Base-by-base conservation (phyloP, 176 grass and related monocot genomes). In the Oryza punctata region DNA sequence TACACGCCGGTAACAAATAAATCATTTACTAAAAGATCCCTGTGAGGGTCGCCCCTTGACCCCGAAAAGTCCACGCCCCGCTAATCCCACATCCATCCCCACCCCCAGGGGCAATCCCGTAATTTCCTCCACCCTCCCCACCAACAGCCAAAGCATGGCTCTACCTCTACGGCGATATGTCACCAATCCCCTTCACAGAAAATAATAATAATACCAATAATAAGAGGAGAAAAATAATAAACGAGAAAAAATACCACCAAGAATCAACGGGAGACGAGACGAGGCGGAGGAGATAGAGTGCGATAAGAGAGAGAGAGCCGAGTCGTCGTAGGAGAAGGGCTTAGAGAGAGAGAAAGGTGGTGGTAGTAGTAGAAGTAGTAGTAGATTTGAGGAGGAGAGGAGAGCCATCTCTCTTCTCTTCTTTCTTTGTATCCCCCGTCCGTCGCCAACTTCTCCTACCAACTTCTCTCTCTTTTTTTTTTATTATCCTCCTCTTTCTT, bases 311-410 rank as follows among this genome's bases (percentile, higher is more conserved):
- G 13, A 47, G 45, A 14, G 50, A 19, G 16, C 13, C 49, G 30
- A 75, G 81, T 61, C 49, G 79, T 28, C 78, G 79, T 1, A 12
- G 32, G 21, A 5, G 28, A n/a, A 3, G 46, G 16, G 23, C 32
- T 67, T 73, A 75, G 23, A 75, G 73, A 85, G 29, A 84, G 9
- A 57, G 52, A 57, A 30, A 3, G 30, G 1, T n/a, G 40, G 1
- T n/a, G 28, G 92, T 91, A 70, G 93, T 92, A 86, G 93, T 92
- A 86, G 89, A 93, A 85, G 89, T 86, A 38, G 6, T 37, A 37
- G 37, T 38, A 38, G 37, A 38, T 38, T 38, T 38, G 37, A 38
- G 37, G 37, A 8, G 35, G 35, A 37, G 35, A 37, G 91, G 3
- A 7, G 52, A 94, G 81, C 70, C 87, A 87, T 78, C 94, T 38